Percentiles rank a stretch among this genome's conserved stretches.
Conservation (phyloP, 768 basidiomycete genomes). For the Mycena albidolilacea region DNA sequence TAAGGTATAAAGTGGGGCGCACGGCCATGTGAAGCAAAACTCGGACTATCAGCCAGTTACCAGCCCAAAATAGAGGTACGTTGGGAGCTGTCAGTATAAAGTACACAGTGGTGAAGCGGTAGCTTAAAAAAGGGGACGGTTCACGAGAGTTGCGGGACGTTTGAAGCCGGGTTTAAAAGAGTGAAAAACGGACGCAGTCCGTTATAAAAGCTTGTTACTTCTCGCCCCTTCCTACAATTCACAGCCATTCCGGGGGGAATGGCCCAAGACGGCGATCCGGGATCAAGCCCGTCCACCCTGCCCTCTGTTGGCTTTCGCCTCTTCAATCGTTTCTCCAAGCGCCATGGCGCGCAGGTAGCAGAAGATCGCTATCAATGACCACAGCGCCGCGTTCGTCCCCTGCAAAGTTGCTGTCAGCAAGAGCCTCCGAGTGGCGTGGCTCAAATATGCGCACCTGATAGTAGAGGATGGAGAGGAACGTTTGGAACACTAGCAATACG, state of each 20-base stretch:
- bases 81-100: constrained; percentile 20
- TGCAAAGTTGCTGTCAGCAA: constrained; percentile 46
- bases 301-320: constrained; percentile 74
- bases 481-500: constrained; percentile 74
- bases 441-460: constrained; percentile 74
- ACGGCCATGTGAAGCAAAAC: not conserved
- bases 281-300: constrained; percentile 70
- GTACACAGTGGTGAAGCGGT: constrained; percentile 33
- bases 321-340: constrained; percentile 79
- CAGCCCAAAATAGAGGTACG: not conserved
- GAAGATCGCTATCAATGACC: constrained; percentile 78
- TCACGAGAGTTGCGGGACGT: constrained; percentile 17
- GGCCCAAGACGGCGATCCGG: constrained; percentile 34
- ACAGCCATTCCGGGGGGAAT: constrained; percentile 23
- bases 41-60: constrained; percentile 17
- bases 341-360: constrained; percentile 78
- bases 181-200: constrained; percentile 49
- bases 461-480: constrained; percentile 74
- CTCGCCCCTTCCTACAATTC: constrained; percentile 34
- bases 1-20: constrained; percentile 14
- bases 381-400: constrained; percentile 90
- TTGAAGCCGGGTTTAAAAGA: constrained; percentile 36
- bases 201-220: constrained; percentile 34
- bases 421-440: not conserved
- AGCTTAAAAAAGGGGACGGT: constrained; percentile 18